Percentiles rank a stretch among this genome's conserved stretches.
Conservation (phyloP, 1,139 yeast genomes). For the Blastobotrys ciferrii region DNA sequence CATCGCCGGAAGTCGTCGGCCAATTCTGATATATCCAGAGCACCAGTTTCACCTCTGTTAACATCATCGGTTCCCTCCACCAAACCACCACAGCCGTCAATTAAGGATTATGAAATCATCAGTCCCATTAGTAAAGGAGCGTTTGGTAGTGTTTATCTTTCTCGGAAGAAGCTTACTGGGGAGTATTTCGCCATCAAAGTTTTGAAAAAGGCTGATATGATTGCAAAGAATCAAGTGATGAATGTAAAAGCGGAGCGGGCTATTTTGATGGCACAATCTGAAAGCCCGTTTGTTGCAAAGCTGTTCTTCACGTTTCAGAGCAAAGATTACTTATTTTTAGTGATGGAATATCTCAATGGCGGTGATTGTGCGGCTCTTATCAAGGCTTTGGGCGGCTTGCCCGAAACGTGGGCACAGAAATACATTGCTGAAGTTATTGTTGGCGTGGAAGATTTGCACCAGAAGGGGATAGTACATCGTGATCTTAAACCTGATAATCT, state of each 20-base stretch:
- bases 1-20: constrained; percentile 32
- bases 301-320: constrained; percentile 88
- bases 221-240: constrained; percentile 92
- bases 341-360: constrained; percentile 95
- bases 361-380: constrained; percentile 92
- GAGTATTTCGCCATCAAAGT: constrained; percentile 96
- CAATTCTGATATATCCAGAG: constrained; percentile 36
- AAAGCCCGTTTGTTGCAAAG: constrained; percentile 91
- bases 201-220: constrained; percentile 92
- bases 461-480: constrained; percentile 86
- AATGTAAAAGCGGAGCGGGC: constrained; percentile 95
- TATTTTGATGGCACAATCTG: constrained; percentile 95
- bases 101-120: constrained; percentile 83
- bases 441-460: constrained; percentile 87
- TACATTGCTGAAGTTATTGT: constrained; percentile 88
- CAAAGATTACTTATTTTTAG: constrained; percentile 79
- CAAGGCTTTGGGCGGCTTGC: constrained; percentile 77
- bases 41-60: constrained; percentile 79
- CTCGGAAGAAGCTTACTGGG: constrained; percentile 80
- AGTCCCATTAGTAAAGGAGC: constrained; percentile 98
- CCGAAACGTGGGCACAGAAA: constrained; percentile 76
- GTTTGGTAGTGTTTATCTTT: constrained; percentile 90
- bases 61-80: constrained; percentile 54
- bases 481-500: constrained; percentile 95
- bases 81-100: constrained; percentile 56